Evolutionary conservation across 306 rosid species (phyloP), one percentile per base, ranked within the genome.

Genomic region (Fragaria ananassa): DNA sequence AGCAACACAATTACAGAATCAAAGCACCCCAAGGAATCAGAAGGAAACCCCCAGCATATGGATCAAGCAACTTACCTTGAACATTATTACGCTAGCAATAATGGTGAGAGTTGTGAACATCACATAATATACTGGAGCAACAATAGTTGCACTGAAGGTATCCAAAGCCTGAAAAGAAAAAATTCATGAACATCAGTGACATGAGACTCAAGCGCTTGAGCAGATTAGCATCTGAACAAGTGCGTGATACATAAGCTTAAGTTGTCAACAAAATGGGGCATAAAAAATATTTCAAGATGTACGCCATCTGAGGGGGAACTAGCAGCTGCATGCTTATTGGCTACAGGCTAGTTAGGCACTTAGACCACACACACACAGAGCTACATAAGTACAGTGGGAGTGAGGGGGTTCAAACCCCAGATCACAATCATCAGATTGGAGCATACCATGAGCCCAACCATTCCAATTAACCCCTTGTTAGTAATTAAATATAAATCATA

Each of bases 81-180:
- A 93, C 98, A 93, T 93, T 83, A 93, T 87, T 75, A 89, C 96
- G 81, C 91, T 93, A 72, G 96, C 98, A 76, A 86, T 83, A 42
- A 93, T 89, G 62, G 98, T 93, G 75, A 93, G 85, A 80, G 98
- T 93, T 44, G 98, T 93, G 85, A 93, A 93, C 98, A 93, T 91
- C 46, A 87, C 97, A 89, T 93, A 93, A 79, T 93, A 93, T 37
- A 93, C 91, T 3, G 98, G 98, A 74, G 98, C 89, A 81, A 93
- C 94, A 76, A 93, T 83, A 60, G 96, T 88, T 42, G 95, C 90
- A 27, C 82, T 88, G 83, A 93, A 93, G 76, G 95, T 89, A 85
- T 93, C 98, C 85, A 93, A 81, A 37, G 98, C 98, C 98, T 93
- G 91, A 82, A 76, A 83, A 72, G 1, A 68, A 71, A 75, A 39